A percentile compares a stretch with the other conserved stretches of the same genome.
phyloP scores from a whole-genome alignment of 768 basidiomycete genomes.

The Crepidotus variabilis region DNA sequence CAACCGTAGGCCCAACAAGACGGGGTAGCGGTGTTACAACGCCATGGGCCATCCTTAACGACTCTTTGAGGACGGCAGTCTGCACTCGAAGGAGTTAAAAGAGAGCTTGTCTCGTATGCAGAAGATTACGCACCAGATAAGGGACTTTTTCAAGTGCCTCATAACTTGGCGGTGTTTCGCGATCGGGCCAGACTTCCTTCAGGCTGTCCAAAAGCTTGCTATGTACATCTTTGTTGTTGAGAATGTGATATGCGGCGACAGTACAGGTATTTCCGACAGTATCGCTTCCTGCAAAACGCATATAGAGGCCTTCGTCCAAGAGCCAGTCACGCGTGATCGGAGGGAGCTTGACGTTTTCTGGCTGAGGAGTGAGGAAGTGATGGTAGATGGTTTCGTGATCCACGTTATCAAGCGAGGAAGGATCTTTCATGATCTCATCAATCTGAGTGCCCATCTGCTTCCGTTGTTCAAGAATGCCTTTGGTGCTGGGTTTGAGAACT shows the following conservation, averaged over 20 bases:
- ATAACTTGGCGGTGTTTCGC: slow-evolving; percentile 22
- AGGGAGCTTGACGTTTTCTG: slow-evolving; percentile 25
- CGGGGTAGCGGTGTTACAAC: slow-evolving; percentile 35
- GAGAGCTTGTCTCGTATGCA: not conserved
- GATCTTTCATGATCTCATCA: slow-evolving; percentile 29
- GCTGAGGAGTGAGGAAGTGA: slow-evolving; percentile 29
- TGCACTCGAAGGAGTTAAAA: slow-evolving; percentile 14
- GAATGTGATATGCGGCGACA: slow-evolving; percentile 31
- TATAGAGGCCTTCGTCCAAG: slow-evolving; percentile 30
- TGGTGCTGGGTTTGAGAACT: slow-evolving; percentile 30
- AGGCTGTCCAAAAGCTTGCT: slow-evolving; percentile 27
- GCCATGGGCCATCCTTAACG: slow-evolving; percentile 38
- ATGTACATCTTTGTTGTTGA: slow-evolving; percentile 26
- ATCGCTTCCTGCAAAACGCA: slow-evolving; percentile 41
- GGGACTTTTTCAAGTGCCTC: slow-evolving; percentile 41
- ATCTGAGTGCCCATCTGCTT: slow-evolving; percentile 31
- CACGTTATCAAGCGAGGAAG: slow-evolving; percentile 22
- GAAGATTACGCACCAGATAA: slow-evolving; percentile 31
- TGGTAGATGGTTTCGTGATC: slow-evolving; percentile 37
- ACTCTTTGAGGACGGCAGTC: slow-evolving; percentile 47
- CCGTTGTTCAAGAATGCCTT: slow-evolving; percentile 29
- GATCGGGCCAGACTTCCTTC: slow-evolving; percentile 37
- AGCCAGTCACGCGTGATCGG: slow-evolving; percentile 30
- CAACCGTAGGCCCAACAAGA: slow-evolving; percentile 29
- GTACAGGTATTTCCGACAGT: slow-evolving; percentile 38